Evolutionary conservation across 768 basidiomycete species (phyloP).

Genomic region (Naganishia vishniacii): DNA sequence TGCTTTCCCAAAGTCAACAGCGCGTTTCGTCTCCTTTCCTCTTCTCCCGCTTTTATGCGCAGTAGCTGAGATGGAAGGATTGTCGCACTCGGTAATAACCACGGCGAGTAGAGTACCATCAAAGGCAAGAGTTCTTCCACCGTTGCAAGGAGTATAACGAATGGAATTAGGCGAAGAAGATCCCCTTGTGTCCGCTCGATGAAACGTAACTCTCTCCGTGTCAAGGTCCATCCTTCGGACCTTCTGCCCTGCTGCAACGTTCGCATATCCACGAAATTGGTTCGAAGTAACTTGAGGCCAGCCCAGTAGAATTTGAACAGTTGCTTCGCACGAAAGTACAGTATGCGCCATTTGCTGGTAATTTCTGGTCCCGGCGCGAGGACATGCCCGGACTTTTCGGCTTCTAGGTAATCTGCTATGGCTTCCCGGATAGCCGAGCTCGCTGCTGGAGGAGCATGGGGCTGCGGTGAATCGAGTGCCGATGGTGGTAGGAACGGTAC

Average conservation of each 20-base stretch:
- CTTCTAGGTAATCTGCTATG: slow-evolving; percentile 28
- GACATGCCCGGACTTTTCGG: slow-evolving; percentile 25
- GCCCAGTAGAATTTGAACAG: slow-evolving; percentile 76
- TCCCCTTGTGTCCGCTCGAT: slow-evolving; percentile 65
- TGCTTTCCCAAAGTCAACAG: slow-evolving; percentile 44
- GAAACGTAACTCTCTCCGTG: slow-evolving; percentile 65
- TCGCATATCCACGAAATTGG: slow-evolving; percentile 55
- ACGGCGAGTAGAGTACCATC: slow-evolving; percentile 76
- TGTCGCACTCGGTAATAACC: slow-evolving; percentile 78
- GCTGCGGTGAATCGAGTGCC: slow-evolving; percentile 19
- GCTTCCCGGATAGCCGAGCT: slow-evolving; percentile 21
- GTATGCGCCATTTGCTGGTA: slow-evolving; percentile 13
- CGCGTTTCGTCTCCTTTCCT: slow-evolving; percentile 30
- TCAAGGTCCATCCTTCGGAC: slow-evolving; percentile 60
- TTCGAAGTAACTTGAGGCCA: slow-evolving; percentile 64
- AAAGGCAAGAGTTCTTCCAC: slow-evolving; percentile 78
- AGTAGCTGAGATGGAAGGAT: slow-evolving; percentile 72
- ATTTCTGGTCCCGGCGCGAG: slow-evolving; percentile 6
- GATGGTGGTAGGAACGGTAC: slow-evolving; percentile 28
- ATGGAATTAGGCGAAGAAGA: slow-evolving; percentile 66
- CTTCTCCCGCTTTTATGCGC: slow-evolving; percentile 56
- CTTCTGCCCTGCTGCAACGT: slow-evolving; percentile 58
- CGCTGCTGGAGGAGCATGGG: slow-evolving; percentile 19
- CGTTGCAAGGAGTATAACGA: slow-evolving; percentile 65
- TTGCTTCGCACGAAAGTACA: slow-evolving; percentile 50